Percentiles rank a stretch among this genome's conserved stretches.
phyloP scores from a whole-genome alignment of 305 asterid species.

The Fraxinus baroniana region DNA sequence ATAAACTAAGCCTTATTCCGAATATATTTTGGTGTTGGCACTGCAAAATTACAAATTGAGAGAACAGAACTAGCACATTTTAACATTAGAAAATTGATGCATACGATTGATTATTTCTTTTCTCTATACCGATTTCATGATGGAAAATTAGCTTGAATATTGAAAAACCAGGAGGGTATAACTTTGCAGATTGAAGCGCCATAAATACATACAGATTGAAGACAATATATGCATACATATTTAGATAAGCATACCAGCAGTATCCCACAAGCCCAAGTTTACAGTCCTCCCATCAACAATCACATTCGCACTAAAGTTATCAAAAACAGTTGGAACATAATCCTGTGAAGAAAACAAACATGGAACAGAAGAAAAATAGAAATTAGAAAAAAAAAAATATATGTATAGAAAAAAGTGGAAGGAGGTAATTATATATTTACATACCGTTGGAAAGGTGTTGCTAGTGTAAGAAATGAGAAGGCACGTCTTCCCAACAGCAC shows the following conservation, averaged over 20 bases:
- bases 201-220: background rate
- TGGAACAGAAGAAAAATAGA: background rate
- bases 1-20: background rate
- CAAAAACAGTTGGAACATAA: slow-evolving; percentile 86
- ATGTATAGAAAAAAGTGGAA: background rate
- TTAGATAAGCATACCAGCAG: slow-evolving; percentile 60
- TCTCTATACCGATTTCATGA: background rate
- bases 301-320: slow-evolving; percentile 84
- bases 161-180: background rate
- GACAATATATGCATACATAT: background rate
- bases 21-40: background rate
- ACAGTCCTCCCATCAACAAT: slow-evolving; percentile 74
- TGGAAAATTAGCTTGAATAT: background rate
- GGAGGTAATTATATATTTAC: background rate
- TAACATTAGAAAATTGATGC: background rate
- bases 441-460: slow-evolving; percentile 83
- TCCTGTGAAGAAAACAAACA: slow-evolving; percentile 40
- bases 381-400: background rate
- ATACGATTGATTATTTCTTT: background rate
- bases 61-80: background rate
- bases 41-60: background rate
- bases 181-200: background rate
- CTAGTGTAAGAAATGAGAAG: slow-evolving; percentile 83
- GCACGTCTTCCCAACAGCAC: slow-evolving; percentile 88
- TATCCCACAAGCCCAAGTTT: slow-evolving; percentile 87